Evolutionary conservation across 352 stramenopile genomes (phyloP), one percentile per base, ranked within the genome.

Genomic region (Globisporangium perplexum): DNA sequence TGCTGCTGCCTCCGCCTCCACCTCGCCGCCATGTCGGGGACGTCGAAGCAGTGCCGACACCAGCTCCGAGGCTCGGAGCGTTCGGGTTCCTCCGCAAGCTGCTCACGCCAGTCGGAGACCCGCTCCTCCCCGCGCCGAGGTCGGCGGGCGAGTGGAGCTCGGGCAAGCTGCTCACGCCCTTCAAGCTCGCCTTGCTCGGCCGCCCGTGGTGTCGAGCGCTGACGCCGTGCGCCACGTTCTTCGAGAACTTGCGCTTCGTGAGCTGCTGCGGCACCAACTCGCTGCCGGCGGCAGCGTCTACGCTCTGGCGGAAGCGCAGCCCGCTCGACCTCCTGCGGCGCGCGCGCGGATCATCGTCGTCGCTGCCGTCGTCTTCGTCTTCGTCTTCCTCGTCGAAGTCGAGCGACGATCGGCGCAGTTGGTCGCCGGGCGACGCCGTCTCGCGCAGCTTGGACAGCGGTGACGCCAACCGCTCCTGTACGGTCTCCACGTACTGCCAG

Each of bases 401-500:
- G 39, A 62, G 35, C 17, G 56, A 62, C 14, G 48, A 44, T 20
- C 43, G 36, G 24, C 56, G 41, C 7, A 57, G 23, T 20, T 57
- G 48, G 44, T 42, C 31, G 2, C 47, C 54, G 20, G 35, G 17
- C 1, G 38, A 48, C 2, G 39, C 8, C 2, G 26, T 15, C 18
- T 47, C 55, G 7, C 39, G 47, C 14, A 49, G 30, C 17, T 47
- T 47, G 33, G 33, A 38, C 17, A 28, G 23, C 14, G 43, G 8
- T 2, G 45, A 20, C 10, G 71, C 77, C 33, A 63, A 59, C 2
- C 68, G 70, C 31, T 77, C 66, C 23, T 86, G 72, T 7, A 84
- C 59, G 0, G 59, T 47, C 41, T 86, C 72, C 57, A 87, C 49
- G 55, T 88, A 88, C 59, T 86, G 73, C 77, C 77, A 88, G 23